These are phyloP conservation scores for Mycena pura DNA, from an alignment of 768 basidiomycete genomes.

Conservation along the genomic window DNA sequence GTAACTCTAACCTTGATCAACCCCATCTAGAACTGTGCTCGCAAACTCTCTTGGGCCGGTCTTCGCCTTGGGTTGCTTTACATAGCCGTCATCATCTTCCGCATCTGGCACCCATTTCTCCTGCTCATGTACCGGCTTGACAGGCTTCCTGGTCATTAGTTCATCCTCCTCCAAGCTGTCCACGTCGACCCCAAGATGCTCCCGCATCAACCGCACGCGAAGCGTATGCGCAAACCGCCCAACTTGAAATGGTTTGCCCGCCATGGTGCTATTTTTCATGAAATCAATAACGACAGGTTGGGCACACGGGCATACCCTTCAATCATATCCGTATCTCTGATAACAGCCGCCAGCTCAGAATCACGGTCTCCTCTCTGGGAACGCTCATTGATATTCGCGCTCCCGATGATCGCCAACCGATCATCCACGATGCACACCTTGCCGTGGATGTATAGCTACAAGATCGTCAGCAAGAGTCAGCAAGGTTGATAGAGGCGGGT, in stretches of 20 bases:
- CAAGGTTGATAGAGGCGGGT: background rate
- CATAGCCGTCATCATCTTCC: constrained; percentile 62
- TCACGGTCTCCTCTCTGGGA: constrained; percentile 96
- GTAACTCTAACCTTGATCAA: constrained; percentile 56
- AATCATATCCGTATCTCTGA: constrained; percentile 97
- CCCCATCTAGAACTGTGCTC: constrained; percentile 44
- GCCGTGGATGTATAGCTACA: constrained; percentile 86
- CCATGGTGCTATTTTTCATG: constrained; percentile 76
- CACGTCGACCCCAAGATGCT: constrained; percentile 95
- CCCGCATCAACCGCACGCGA: constrained; percentile 92
- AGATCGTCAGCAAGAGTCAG: background rate
- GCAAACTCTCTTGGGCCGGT: constrained; percentile 41
- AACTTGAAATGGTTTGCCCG: constrained; percentile 91
- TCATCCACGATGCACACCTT: constrained; percentile 95
- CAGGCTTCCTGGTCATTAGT: constrained; percentile 59
- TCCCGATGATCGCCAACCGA: constrained; percentile 91
- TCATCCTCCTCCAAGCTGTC: constrained; percentile 85
- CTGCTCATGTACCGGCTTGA: constrained; percentile 56
- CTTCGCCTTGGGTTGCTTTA: constrained; percentile 44
- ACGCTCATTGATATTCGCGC: constrained; percentile 97
- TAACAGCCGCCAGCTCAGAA: constrained; percentile 91
- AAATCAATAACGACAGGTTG: background rate
- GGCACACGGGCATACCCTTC: constrained; percentile 71
- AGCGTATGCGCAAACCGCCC: constrained; percentile 96
- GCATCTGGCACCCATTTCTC: constrained; percentile 76